Evolutionary conservation across 768 basidiomycete genomes (phyloP).

Genomic region (Kwoniella mangroviensis): DNA sequence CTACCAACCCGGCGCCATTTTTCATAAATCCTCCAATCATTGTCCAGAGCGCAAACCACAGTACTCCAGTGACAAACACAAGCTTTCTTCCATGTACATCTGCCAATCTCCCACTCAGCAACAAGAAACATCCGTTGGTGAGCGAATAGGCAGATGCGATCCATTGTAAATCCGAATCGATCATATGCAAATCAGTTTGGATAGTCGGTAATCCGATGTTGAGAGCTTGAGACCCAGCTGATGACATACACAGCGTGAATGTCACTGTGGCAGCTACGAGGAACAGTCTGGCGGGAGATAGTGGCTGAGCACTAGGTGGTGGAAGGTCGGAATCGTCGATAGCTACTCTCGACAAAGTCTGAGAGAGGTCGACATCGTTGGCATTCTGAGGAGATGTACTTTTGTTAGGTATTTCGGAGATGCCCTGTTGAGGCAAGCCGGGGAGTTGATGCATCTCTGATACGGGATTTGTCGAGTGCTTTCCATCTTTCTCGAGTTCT

Average conservation of each 20-base stretch:
- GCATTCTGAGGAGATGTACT: neutral
- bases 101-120: constrained; percentile 43
- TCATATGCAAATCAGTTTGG: constrained; percentile 53
- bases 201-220: constrained; percentile 54
- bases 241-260: constrained; percentile 38
- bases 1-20: constrained; percentile 67
- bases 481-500: no score
- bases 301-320: neutral
- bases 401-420: neutral
- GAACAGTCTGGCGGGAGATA: constrained; percentile 13
- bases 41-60: constrained; percentile 66
- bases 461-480: no score
- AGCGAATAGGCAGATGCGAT: constrained; percentile 53
- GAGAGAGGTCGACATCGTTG: neutral
- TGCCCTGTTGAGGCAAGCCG: neutral
- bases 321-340: constrained; percentile 16
- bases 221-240: constrained; percentile 32
- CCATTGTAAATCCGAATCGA: constrained; percentile 54
- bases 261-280: constrained; percentile 42
- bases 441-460: no score
- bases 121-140: constrained; percentile 51
- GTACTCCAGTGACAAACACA: constrained; percentile 69
- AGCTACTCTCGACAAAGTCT: constrained; percentile 7
- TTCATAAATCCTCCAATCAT: constrained; percentile 59
- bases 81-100: constrained; percentile 70